Percentiles rank a stretch among this genome's conserved stretches.
Evolutionary conservation across 1,139 yeast genomes (phyloP).

Genomic region (Candida pseudoviswanathii): DNA sequence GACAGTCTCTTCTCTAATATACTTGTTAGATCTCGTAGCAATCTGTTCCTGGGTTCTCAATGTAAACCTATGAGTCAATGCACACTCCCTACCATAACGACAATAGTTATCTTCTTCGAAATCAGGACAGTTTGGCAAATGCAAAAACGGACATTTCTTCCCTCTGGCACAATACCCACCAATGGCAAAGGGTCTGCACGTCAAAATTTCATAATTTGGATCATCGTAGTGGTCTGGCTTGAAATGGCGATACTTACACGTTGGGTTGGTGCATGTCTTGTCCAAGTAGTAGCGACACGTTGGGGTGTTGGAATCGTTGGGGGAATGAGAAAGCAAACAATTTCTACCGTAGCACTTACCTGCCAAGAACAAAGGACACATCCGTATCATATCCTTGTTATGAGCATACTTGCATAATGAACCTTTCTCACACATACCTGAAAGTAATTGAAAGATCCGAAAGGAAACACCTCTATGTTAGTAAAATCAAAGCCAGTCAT

Average conservation of each 20-base stretch:
- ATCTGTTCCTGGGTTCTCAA: constrained; percentile 30
- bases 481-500: constrained; percentile 13
- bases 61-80: constrained; percentile 48
- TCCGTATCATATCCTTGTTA: constrained; percentile 47
- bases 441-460: constrained; percentile 22
- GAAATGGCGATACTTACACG: constrained; percentile 57
- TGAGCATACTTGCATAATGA: constrained; percentile 58
- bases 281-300: constrained; percentile 56
- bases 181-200: constrained; percentile 68
- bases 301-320: constrained; percentile 67
- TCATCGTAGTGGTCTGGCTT: constrained; percentile 39
- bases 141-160: constrained; percentile 55
- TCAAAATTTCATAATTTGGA: constrained; percentile 42
- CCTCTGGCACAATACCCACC: constrained; percentile 74
- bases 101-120: constrained; percentile 63
- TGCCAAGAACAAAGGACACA: constrained; percentile 54
- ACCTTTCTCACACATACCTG: constrained; percentile 58
- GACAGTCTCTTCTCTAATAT: constrained; percentile 19
- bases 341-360: constrained; percentile 50
- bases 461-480: constrained; percentile 16
- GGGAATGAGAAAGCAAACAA: constrained; percentile 60
- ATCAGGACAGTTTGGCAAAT: constrained; percentile 71
- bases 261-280: constrained; percentile 54
- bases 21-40: constrained; percentile 21
- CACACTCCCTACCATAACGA: constrained; percentile 50